Conservation (phyloP, 495 filamentous ascomycete genomes). For the Evernia prunastri region DNA sequence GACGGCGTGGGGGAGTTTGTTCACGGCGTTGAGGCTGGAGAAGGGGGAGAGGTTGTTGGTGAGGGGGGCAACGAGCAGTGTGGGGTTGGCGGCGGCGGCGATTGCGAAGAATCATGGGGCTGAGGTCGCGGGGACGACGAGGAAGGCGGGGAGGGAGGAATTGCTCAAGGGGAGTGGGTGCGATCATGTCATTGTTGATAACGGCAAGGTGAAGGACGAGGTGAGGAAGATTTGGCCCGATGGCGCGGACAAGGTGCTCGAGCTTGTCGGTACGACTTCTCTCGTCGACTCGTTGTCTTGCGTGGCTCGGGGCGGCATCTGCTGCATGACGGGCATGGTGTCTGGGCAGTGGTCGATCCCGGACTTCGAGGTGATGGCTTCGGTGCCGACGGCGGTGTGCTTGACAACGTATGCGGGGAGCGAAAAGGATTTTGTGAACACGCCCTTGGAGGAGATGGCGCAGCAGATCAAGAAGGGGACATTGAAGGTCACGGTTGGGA, state of each 20-base stretch:
- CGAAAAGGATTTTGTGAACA: constrained; percentile 40
- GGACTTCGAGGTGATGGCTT: constrained; percentile 42
- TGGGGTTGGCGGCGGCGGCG: constrained; percentile 43
- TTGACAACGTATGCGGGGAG: constrained; percentile 42
- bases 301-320: constrained; percentile 35
- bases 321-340: constrained; percentile 48
- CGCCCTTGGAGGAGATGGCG: constrained; percentile 42
- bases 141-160: constrained; percentile 33
- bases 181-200: constrained; percentile 39
- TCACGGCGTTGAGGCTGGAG: constrained; percentile 34
- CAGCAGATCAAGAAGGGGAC: constrained; percentile 34
- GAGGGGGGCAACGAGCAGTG: constrained; percentile 44
- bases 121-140: constrained; percentile 34
- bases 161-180: constrained; percentile 37
- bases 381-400: constrained; percentile 39
- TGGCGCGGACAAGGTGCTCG: constrained; percentile 44
- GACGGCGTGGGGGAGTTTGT: constrained; percentile 46
- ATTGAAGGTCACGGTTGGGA: constrained; percentile 40
- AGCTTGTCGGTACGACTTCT: constrained; percentile 39
- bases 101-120: constrained; percentile 42
- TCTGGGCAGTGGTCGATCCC: constrained; percentile 43
- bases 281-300: constrained; percentile 41
- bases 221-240: constrained; percentile 30
- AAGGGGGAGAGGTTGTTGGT: constrained; percentile 43
- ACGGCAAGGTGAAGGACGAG: constrained; percentile 34